These are phyloP conservation scores for Sclerotiophoma versabilis DNA, from an alignment of 2,329 filamentous ascomycete species.

Conservation along the genomic window DNA sequence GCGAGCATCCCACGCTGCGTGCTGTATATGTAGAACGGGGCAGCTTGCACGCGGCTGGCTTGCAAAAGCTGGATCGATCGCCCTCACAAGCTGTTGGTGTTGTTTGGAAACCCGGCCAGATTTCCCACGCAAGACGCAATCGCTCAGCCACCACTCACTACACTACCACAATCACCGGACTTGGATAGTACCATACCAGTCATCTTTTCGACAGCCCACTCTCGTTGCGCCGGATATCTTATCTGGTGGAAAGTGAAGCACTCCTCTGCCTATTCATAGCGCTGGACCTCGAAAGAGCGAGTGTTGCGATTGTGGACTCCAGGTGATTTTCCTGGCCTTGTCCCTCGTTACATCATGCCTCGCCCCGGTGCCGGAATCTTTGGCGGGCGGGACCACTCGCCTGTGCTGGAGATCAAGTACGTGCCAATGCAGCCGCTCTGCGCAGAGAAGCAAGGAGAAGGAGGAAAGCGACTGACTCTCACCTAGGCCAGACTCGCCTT, in stretches of 20 bases:
- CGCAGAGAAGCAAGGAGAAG: constrained; percentile 2
- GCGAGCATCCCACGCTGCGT: constrained; percentile 18
- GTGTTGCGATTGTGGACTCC: constrained; percentile 4
- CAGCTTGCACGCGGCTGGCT: constrained; percentile 13
- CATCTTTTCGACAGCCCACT: neutral
- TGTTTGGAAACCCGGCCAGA: constrained; percentile 7
- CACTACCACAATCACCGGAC: neutral
- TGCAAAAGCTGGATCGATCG: constrained; percentile 5
- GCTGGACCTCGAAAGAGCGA: neutral
- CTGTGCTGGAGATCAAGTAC: constrained; percentile 55
- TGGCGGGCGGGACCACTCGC: constrained; percentile 40
- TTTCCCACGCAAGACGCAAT: constrained; percentile 5
- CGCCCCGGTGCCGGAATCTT: constrained; percentile 44
- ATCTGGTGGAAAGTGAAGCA: neutral
- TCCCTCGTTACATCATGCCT: constrained; percentile 38
- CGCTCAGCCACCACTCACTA: constrained; percentile 16
- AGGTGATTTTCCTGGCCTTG: constrained; percentile 14
- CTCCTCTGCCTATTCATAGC: neutral
- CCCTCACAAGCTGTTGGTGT: constrained; percentile 8
- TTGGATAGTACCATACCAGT: constrained; percentile 1
- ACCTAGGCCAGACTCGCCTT: constrained; percentile 54
- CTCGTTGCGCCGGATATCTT: neutral
- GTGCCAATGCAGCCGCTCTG: constrained; percentile 18
- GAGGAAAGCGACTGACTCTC: neutral
- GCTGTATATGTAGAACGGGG: constrained; percentile 16